These are phyloP conservation scores for Colletotrichum lentis DNA, from an alignment of 2,329 filamentous ascomycete genomes.

Conservation along the genomic window DNA sequence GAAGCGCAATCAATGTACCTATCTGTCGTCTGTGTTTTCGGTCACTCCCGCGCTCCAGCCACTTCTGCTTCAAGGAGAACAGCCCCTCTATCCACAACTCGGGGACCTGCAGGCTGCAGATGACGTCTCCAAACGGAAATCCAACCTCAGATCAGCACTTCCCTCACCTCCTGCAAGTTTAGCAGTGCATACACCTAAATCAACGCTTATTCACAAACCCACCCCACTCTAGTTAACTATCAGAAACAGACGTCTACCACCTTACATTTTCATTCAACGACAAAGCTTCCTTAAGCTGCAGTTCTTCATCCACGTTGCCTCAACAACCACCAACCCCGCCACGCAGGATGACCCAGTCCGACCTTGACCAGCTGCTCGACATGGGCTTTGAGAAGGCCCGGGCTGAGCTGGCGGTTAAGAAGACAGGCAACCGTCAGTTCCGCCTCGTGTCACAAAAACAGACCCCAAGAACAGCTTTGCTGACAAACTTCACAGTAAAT, in stretches of 20 bases:
- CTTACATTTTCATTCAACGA: neutral
- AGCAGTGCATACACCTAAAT: neutral
- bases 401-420: conserved; percentile 84
- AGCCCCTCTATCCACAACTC: conserved; percentile 19
- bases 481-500: conserved; percentile 66
- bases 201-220: conserved; percentile 5
- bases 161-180: neutral
- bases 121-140: conserved; percentile 33
- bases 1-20: neutral
- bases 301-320: neutral
- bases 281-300: neutral
- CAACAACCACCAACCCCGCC: conserved; percentile 35
- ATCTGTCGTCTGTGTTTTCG: conserved; percentile 7
- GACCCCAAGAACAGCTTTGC: neutral
- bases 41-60: conserved; percentile 27
- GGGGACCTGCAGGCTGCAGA: conserved; percentile 28
- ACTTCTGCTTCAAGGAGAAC: neutral
- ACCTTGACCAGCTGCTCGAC: conserved; percentile 69
- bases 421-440: conserved; percentile 76
- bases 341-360: conserved; percentile 63
- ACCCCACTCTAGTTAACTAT: neutral
- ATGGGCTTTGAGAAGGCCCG: conserved; percentile 86
- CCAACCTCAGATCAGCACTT: conserved; percentile 27
- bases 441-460: neutral
- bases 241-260: neutral